phyloP scores from a whole-genome alignment of 805 yeast species.

The Lachancea sp. region DNA sequence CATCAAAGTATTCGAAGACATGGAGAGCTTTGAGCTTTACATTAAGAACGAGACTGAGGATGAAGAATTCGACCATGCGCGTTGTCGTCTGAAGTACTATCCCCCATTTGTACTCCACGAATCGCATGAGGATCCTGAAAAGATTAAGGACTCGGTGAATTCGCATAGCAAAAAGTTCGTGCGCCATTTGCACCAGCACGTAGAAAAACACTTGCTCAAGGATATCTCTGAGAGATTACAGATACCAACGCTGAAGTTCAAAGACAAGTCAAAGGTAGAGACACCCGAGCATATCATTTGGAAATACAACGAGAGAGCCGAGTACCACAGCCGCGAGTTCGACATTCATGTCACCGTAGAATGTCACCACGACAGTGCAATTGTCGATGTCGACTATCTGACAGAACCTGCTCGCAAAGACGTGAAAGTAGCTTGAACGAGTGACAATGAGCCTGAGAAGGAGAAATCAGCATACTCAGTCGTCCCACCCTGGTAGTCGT shows the following conservation, averaged over 20 bases:
- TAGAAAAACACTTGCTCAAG: slow-evolving; percentile 60
- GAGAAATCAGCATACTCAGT: too few relatives aligned
- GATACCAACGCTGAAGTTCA: slow-evolving; percentile 42
- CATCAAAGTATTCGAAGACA: slow-evolving; percentile 48
- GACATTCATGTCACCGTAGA: slow-evolving; percentile 56
- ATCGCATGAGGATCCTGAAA: slow-evolving; percentile 62
- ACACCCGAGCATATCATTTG: slow-evolving; percentile 48
- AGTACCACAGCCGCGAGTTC: slow-evolving; percentile 59
- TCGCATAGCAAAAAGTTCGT: slow-evolving; percentile 65
- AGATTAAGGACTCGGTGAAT: slow-evolving; percentile 65
- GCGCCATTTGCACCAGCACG: slow-evolving; percentile 69
- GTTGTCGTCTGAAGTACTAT: slow-evolving; percentile 58
- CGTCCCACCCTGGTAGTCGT: too few relatives aligned
- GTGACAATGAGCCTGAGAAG: too few relatives aligned
- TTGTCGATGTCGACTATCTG: slow-evolving; percentile 58
- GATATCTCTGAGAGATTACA: slow-evolving; percentile 63
- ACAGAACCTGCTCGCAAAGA: slow-evolving; percentile 35
- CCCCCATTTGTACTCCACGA: slow-evolving; percentile 70
- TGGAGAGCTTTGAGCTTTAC: slow-evolving; percentile 55
- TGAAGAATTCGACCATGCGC: slow-evolving; percentile 62
- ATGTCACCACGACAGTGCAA: slow-evolving; percentile 61
- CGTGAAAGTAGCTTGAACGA: slow-evolving; percentile 2
- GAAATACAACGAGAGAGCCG: slow-evolving; percentile 54
- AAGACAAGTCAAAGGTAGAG: slow-evolving; percentile 42
- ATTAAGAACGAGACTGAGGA: slow-evolving; percentile 71